A percentile compares a stretch with the other conserved stretches of the same genome.
phyloP scores from a whole-genome alignment of 2,329 filamentous ascomycete species.

The Cercospora zeina region DNA sequence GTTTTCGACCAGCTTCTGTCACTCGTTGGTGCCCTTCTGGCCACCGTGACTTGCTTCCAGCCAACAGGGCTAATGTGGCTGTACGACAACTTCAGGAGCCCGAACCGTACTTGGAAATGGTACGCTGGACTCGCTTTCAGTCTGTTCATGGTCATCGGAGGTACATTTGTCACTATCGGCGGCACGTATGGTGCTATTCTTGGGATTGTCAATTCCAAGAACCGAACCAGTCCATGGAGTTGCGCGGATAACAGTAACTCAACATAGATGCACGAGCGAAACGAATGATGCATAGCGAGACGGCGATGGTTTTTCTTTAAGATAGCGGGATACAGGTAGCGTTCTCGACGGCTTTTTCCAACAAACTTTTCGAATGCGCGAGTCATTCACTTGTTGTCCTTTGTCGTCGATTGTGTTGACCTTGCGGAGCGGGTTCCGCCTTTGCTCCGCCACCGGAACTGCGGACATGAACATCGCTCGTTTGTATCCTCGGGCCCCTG shows the following conservation, averaged over 20 bases:
- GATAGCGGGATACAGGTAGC: background rate
- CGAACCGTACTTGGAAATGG: slow-evolving; percentile 15
- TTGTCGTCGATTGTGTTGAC: background rate
- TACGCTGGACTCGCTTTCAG: slow-evolving; percentile 19
- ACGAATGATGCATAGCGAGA: background rate
- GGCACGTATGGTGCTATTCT: slow-evolving; percentile 50
- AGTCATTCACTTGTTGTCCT: background rate
- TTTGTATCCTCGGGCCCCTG: background rate
- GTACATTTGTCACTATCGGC: slow-evolving; percentile 47
- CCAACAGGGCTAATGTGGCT: slow-evolving; percentile 48
- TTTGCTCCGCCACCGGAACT: background rate
- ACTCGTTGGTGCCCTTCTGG: slow-evolving; percentile 33
- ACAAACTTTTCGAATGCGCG: background rate
- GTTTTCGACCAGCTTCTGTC: slow-evolving; percentile 33
- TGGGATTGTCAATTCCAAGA: slow-evolving; percentile 40
- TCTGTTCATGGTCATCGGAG: slow-evolving; percentile 41
- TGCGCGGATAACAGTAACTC: slow-evolving; percentile 36
- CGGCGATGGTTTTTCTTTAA: background rate
- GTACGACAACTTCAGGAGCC: slow-evolving; percentile 44
- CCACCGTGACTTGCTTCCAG: slow-evolving; percentile 33
- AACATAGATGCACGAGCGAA: slow-evolving; percentile 24
- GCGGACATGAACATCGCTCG: background rate
- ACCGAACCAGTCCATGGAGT: slow-evolving; percentile 26
- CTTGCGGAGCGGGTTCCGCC: background rate
- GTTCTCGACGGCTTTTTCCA: background rate